These are phyloP conservation scores for Capsicum rhomboideum DNA, from an alignment of 257 asterid species.

Conservation along the genomic window DNA sequence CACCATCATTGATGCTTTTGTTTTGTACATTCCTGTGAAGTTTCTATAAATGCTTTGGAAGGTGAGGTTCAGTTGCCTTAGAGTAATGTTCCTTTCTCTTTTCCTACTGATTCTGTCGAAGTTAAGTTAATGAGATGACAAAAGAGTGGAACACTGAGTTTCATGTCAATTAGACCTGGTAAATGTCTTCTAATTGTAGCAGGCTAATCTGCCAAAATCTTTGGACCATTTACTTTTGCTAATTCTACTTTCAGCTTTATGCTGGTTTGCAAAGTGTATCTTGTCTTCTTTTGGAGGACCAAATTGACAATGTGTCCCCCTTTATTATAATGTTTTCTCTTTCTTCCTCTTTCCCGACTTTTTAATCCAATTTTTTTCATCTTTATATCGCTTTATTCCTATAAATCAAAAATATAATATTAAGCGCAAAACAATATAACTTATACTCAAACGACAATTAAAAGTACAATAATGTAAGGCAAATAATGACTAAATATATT, in stretches of 20 bases:
- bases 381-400: not conserved
- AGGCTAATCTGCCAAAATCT: not conserved
- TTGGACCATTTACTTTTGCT: not conserved
- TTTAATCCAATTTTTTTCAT: not conserved
- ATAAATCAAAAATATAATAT: not conserved
- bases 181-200: not conserved
- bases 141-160: not conserved
- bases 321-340: not conserved
- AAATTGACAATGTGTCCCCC: not conserved
- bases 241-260: not conserved
- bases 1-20: not conserved
- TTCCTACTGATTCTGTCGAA: not conserved
- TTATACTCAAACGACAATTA: not conserved
- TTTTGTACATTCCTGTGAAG: not conserved
- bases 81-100: not conserved
- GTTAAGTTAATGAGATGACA: not conserved
- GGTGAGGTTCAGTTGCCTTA: not conserved
- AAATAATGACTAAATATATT: not conserved
- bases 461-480: not conserved
- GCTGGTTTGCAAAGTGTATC: no score
- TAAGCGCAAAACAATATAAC: not conserved
- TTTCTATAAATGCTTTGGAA: not conserved
- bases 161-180: not conserved
- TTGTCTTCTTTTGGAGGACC: not conserved
- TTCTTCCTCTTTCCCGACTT: not conserved